Conservation (phyloP, 2,329 filamentous ascomycete genomes). For the Dactylonectria macrodidyma region DNA sequence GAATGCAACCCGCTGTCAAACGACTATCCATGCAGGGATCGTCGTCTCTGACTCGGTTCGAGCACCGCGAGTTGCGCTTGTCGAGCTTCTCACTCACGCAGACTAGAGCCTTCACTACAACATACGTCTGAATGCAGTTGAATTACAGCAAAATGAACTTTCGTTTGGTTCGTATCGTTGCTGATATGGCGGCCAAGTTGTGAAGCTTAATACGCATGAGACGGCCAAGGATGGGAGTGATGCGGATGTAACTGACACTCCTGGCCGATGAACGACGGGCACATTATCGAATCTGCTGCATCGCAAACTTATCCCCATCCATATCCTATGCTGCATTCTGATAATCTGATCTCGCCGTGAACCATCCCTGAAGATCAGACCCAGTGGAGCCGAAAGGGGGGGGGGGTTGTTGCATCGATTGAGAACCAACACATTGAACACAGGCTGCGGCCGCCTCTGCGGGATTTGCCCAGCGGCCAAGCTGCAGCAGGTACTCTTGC, state of each 20-base stretch:
- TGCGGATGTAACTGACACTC: too few relatives aligned
- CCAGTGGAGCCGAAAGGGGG: neutral
- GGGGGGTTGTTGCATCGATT: conserved; percentile 24
- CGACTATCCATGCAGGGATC: neutral
- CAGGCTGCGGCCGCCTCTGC: conserved; percentile 20
- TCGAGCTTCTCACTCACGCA: neutral
- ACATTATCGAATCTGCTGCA: too few relatives aligned
- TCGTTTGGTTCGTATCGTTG: too few relatives aligned
- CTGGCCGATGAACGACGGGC: too few relatives aligned
- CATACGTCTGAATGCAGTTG: too few relatives aligned
- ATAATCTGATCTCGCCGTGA: neutral
- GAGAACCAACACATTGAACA: conserved; percentile 26
- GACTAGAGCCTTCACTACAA: neutral
- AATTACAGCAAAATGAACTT: too few relatives aligned
- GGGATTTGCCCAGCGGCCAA: neutral
- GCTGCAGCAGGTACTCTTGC: neutral
- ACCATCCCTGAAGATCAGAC: neutral
- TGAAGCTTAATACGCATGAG: too few relatives aligned
- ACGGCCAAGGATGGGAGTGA: too few relatives aligned
- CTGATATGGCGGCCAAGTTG: too few relatives aligned
- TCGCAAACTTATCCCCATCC: neutral
- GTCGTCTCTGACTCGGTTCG: neutral
- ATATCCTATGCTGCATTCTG: neutral
- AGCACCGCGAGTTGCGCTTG: neutral
- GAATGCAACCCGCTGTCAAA: conserved; percentile 11